Percentiles rank a stretch among this genome's conserved stretches.
Evolutionary conservation across 768 basidiomycete genomes (phyloP).

Genomic region (Pisolithus microcarpus): DNA sequence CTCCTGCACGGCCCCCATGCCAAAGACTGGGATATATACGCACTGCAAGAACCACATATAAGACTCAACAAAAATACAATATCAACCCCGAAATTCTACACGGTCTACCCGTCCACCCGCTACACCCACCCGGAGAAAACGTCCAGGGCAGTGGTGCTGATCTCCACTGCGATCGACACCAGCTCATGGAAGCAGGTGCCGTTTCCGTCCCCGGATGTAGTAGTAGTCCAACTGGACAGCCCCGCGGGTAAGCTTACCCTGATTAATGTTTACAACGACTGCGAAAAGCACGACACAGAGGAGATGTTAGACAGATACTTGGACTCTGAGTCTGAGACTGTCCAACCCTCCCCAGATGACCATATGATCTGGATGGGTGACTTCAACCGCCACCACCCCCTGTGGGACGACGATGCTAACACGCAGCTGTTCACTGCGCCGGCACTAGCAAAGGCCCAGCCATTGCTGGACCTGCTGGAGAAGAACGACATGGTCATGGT

Average conservation of each 20-base stretch:
- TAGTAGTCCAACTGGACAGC: constrained; percentile 10
- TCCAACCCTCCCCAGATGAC: background rate
- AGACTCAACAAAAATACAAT: background rate
- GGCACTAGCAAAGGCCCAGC: background rate
- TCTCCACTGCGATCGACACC: constrained; percentile 13
- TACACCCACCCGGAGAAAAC: background rate
- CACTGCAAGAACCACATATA: constrained; percentile 1
- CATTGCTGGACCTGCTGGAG: constrained; percentile 3
- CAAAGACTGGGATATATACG: background rate
- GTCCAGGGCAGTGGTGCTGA: constrained; percentile 12
- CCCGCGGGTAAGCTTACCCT: constrained; percentile 1
- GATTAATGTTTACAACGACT: constrained; percentile 11
- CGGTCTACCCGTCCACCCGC: background rate
- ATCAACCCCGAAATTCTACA: background rate
- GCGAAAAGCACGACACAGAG: background rate
- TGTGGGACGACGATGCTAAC: constrained; percentile 14
- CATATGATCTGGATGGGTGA: constrained; percentile 19
- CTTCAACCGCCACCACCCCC: constrained; percentile 21
- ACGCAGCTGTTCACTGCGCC: constrained; percentile 6
- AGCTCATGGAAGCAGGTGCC: constrained; percentile 16
- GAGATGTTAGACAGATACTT: background rate
- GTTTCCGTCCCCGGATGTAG: constrained; percentile 15
- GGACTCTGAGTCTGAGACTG: background rate
- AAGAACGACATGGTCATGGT: constrained; percentile 4
- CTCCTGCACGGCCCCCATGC: constrained; percentile 7